Percentiles rank a stretch among this genome's conserved stretches.
Evolutionary conservation across 805 yeast genomes (phyloP).

Genomic region (Candida coleopterorum): DNA sequence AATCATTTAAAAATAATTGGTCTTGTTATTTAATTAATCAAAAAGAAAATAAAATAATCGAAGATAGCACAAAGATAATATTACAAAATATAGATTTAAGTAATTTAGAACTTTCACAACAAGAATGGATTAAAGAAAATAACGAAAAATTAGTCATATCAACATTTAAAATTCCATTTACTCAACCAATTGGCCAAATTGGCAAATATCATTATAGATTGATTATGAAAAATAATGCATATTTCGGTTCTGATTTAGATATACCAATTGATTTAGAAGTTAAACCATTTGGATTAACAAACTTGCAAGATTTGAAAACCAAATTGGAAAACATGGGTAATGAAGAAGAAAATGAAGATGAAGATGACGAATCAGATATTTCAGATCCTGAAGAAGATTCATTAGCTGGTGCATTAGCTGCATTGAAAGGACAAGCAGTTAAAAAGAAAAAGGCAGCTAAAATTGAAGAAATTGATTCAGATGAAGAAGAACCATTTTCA

Average conservation of each 20-base stretch:
- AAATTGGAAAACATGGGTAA: constrained; percentile 11
- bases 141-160: constrained; percentile 46
- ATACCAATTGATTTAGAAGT: constrained; percentile 71
- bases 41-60: constrained; percentile 76
- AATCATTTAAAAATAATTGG: constrained; percentile 48
- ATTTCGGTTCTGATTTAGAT: constrained; percentile 78
- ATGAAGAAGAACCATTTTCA: constrained; percentile 37
- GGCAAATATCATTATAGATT: constrained; percentile 70
- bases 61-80: constrained; percentile 48
- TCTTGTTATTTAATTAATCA: constrained; percentile 64
- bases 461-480: constrained; percentile 30
- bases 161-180: constrained; percentile 69
- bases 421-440: constrained; percentile 58
- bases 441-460: constrained; percentile 23
- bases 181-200: constrained; percentile 59
- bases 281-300: constrained; percentile 38
- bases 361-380: constrained; percentile 50
- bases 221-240: constrained; percentile 64
- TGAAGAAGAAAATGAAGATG: constrained; percentile 34
- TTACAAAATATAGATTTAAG: constrained; percentile 49
- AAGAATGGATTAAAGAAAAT: constrained; percentile 45
- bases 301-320: constrained; percentile 5
- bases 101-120: constrained; percentile 51
- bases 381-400: constrained; percentile 74
- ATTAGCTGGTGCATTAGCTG: constrained; percentile 70